These are phyloP conservation scores for Aeminium ludgeri DNA, from an alignment of 495 filamentous ascomycete species.

Conservation along the genomic window DNA sequence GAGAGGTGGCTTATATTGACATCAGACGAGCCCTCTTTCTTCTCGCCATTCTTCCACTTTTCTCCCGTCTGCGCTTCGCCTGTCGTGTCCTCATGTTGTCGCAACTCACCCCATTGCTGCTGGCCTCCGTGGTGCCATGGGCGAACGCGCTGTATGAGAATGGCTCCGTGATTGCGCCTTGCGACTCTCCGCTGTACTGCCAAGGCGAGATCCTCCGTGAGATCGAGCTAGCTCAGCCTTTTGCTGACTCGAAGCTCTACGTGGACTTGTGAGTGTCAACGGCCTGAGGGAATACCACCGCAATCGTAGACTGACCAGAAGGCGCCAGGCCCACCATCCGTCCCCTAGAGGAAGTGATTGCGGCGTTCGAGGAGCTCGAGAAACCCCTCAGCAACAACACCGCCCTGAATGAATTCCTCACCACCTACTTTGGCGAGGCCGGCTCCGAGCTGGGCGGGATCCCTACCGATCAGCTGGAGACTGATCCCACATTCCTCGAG, in stretches of 20 bases:
- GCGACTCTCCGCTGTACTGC: slow-evolving; percentile 20
- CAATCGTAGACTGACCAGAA: background rate
- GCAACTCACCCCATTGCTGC: too few species aligned
- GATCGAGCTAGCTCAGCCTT: slow-evolving; percentile 19
- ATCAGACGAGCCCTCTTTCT: too few species aligned
- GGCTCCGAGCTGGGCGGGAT: slow-evolving; percentile 15
- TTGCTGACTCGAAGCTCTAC: slow-evolving; percentile 20
- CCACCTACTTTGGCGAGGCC: slow-evolving; percentile 18
- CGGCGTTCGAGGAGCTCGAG: slow-evolving; percentile 15
- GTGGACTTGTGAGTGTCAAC: slow-evolving; percentile 15
- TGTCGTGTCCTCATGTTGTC: too few species aligned
- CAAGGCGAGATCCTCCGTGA: slow-evolving; percentile 16
- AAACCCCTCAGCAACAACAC: slow-evolving; percentile 18
- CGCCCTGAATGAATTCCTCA: slow-evolving; percentile 16
- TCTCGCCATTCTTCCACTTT: too few species aligned
- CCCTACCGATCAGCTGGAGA: slow-evolving; percentile 10
- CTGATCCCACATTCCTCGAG: slow-evolving; percentile 15
- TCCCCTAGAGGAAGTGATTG: slow-evolving; percentile 17
- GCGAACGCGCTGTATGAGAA: slow-evolving; percentile 3
- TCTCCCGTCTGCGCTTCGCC: too few species aligned
- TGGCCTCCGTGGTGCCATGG: too few species aligned
- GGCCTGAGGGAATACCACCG: background rate
- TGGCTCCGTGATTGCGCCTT: slow-evolving; percentile 18
- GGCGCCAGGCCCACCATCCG: slow-evolving; percentile 14
- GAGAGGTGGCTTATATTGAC: too few species aligned